Evolutionary conservation across 805 yeast species (phyloP).

Genomic region (Pachysolen tannophilus): DNA sequence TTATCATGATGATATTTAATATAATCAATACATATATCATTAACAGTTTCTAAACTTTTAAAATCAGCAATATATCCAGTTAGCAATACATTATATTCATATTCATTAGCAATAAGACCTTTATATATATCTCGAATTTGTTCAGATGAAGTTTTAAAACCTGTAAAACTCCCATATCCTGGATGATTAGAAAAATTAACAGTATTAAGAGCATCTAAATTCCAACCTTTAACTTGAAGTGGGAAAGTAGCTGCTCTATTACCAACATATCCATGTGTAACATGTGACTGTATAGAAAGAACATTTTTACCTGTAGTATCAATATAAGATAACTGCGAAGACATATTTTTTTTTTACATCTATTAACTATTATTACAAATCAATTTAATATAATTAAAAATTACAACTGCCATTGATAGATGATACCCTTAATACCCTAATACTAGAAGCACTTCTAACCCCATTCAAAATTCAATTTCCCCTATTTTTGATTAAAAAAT

Average conservation of each 20-base stretch:
- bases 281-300: slow-evolving; percentile 60
- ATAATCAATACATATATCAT: slow-evolving; percentile 21
- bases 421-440: no score
- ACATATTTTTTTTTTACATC: no score
- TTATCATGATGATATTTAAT: slow-evolving; percentile 28
- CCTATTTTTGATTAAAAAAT: no score
- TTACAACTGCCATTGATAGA: no score
- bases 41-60: slow-evolving; percentile 36
- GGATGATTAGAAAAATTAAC: slow-evolving; percentile 67
- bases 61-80: slow-evolving; percentile 66
- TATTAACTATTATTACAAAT: no score
- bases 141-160: slow-evolving; percentile 33
- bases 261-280: slow-evolving; percentile 69
- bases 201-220: slow-evolving; percentile 58
- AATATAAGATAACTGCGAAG: no score
- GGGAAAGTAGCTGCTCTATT: slow-evolving; percentile 62
- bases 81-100: slow-evolving; percentile 44
- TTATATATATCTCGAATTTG: slow-evolving; percentile 30
- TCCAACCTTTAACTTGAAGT: slow-evolving; percentile 58
- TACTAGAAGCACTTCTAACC: no score
- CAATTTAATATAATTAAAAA: no score
- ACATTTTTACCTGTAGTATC: no score
- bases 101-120: slow-evolving; percentile 26
- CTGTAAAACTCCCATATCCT: slow-evolving; percentile 53
- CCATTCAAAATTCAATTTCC: no score